phyloP scores from a whole-genome alignment of 345 rosid genomes.

The Corymbia maculata region DNA sequence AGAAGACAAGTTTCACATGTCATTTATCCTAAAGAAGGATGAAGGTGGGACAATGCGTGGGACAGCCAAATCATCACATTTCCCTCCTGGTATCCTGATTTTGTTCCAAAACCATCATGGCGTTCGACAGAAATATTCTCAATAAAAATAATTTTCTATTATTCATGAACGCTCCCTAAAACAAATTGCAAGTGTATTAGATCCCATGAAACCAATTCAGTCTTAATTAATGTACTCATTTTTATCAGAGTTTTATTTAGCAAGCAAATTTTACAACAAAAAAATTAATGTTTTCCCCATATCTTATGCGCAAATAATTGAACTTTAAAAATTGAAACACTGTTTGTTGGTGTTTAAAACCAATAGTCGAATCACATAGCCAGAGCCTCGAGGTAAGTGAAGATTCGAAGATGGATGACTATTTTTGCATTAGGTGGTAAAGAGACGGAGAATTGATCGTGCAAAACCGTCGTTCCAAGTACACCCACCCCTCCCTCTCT shows the following conservation, averaged over 20 bases:
- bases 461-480: neutral
- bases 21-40: neutral
- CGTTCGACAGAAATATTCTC: neutral
- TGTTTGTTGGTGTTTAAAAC: neutral
- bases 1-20: neutral
- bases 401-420: neutral
- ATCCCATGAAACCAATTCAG: too few species aligned
- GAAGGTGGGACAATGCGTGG: neutral
- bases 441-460: neutral
- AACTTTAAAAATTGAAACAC: neutral
- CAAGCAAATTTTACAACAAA: neutral
- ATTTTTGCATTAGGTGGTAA: neutral
- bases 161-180: neutral
- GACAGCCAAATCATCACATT: neutral
- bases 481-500: neutral
- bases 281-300: neutral
- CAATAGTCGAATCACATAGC: neutral
- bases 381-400: neutral
- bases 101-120: neutral
- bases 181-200: neutral
- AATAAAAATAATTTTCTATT: neutral
- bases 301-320: neutral
- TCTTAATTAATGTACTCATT: neutral
- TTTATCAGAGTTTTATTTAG: neutral
- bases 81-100: neutral